Base-by-base conservation (phyloP, 73 alveolate species). In the Blepharisma japonicum region DNA sequence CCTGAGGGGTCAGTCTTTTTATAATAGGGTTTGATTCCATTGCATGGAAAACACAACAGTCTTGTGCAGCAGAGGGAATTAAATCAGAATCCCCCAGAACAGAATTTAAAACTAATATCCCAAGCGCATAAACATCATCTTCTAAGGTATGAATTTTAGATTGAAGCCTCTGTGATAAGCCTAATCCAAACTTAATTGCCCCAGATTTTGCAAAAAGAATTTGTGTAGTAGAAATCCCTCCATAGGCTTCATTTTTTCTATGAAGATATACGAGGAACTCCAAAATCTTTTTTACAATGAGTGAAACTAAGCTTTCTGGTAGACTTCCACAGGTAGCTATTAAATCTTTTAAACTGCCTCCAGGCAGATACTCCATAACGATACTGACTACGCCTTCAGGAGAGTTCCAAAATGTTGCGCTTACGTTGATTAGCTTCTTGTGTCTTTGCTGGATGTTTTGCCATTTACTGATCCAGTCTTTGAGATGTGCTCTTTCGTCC, bases 381-480 rank as follows among this genome's bases (percentile, higher is more conserved):
- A 81, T 6, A 0, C 82, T 70, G 2, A 81, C 88, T 18, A 81
- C 68, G 46, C 88, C 88, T 71, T 81, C 88, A 53, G 88, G 88
- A 23, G 88, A 68, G 55, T 81, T 81, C 88, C 88, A 81, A 47
- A 47, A 68, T 23, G 83, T 81, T n/a, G 79, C 71, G 20, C 70
- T 76, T 45, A 81, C 77, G 21, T 56, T 18, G 11, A 71, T 70
- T 6, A 81, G 45, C n/a, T 67, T 11, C 0, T 68, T 38, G 9
- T 66, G 70, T 51, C 67, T 45, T 18, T 27, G 14, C 20, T 38
- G 32, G 50, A n/a, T 47, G 27, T 51, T 47, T 49, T 81, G 83
- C 88, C 88, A 81, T 8, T 38, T 78, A 5, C 45, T 47, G 20
- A 81, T 71, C 88, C 83, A 55, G 38, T 80, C 71, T 55, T 71